A percentile compares a stretch with the other conserved stretches of the same genome.
phyloP scores from a whole-genome alignment of 305 asterid genomes.

The Lippia alba region DNA sequence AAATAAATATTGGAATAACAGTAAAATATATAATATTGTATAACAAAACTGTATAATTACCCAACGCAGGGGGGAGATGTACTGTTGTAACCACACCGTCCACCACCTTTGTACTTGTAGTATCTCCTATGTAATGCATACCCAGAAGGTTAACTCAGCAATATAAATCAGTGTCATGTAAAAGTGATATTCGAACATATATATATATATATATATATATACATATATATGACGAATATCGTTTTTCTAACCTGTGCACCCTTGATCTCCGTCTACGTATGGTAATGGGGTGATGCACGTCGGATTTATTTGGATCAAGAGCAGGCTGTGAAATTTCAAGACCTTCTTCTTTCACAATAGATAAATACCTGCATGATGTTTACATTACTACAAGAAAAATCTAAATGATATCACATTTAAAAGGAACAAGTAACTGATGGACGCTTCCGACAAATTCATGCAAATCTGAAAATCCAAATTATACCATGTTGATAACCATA shows the following conservation, averaged over 20 bases:
- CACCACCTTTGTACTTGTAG: slow-evolving; percentile 65
- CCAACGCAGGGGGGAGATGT: slow-evolving; percentile 92
- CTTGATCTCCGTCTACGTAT: slow-evolving; percentile 60
- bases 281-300: slow-evolving; percentile 86
- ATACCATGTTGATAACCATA: neutral
- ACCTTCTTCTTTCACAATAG: slow-evolving; percentile 85
- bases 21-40: neutral
- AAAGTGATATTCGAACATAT: no score
- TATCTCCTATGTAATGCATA: slow-evolving; percentile 60
- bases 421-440: neutral
- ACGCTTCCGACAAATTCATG: neutral
- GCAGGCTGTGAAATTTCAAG: slow-evolving; percentile 98
- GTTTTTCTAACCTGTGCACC: slow-evolving; percentile 75
- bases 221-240: neutral
- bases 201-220: no score
- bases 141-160: slow-evolving; percentile 5
- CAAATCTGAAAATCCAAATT: no score
- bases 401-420: no score
- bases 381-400: no score
- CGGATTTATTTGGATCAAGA: slow-evolving; percentile 72
- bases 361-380: slow-evolving; percentile 61
- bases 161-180: neutral
- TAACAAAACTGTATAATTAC: slow-evolving; percentile 45
- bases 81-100: slow-evolving; percentile 66
- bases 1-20: neutral